phyloP scores from a whole-genome alignment of 306 rosid genomes.

The Herpetospermum pedunculosum region DNA sequence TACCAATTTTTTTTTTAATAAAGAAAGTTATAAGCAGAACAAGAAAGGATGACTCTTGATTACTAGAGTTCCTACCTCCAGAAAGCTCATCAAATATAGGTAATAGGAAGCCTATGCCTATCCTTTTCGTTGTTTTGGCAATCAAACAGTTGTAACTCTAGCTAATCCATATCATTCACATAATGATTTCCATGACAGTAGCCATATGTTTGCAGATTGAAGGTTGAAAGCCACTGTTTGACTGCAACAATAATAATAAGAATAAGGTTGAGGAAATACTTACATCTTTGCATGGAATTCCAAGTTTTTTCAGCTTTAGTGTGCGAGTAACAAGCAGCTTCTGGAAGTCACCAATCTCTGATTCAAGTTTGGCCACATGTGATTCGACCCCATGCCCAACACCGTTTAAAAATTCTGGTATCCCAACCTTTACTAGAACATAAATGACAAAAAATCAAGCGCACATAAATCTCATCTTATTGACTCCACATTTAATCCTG shows the following conservation, averaged over 20 bases:
- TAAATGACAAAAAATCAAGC: slow-evolving; percentile 6
- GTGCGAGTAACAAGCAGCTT: slow-evolving; percentile 71
- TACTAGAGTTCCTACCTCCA: neutral
- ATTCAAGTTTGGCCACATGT: slow-evolving; percentile 61
- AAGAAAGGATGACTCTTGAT: neutral
- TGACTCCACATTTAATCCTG: neutral
- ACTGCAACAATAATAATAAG: neutral
- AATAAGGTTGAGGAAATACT: neutral
- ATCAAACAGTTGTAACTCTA: neutral
- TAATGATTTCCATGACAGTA: neutral
- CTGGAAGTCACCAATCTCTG: slow-evolving; percentile 74
- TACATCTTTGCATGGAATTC: slow-evolving; percentile 81
- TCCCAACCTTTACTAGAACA: slow-evolving; percentile 66
- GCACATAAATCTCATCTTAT: neutral
- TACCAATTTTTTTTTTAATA: too few relatives aligned
- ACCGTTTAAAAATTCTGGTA: slow-evolving; percentile 70
- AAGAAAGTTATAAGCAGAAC: neutral
- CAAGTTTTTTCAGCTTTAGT: slow-evolving; percentile 68
- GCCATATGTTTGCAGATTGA: neutral
- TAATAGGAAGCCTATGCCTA: neutral
- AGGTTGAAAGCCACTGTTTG: neutral
- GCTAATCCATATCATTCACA: neutral
- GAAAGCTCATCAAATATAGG: neutral
- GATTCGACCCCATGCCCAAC: slow-evolving; percentile 72
- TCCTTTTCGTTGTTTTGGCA: neutral